Evolutionary conservation across 345 rosid genomes (phyloP), one percentile per base, ranked within the genome.

Genomic region (Cochlearia excelsa): DNA sequence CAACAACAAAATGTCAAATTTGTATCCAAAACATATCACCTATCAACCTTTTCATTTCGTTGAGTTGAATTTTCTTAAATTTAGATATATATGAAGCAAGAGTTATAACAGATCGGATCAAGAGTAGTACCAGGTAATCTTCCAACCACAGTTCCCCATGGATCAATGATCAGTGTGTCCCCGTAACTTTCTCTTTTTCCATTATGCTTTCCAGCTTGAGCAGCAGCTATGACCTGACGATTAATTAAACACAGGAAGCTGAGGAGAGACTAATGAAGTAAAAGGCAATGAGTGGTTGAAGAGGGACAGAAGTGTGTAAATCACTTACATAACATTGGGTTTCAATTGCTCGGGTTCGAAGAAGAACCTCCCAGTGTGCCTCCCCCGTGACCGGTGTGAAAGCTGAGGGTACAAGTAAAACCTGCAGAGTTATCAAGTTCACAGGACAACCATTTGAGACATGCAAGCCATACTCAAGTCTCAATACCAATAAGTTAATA

Each of bases 291-390:
- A 40, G 31, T 40, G 16, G 44, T 54, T 33, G 54, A 61, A 48
- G 50, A 54, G 30, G 33, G 45, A 63, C 46, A 47, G 31, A 41
- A 26, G 46, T 42, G 26, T 41, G 41, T 7, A 44, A 16, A 33
- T 54, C 38, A 60, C 84, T 59, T 83, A 92, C 95, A 74, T 88
- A 92, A 78, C 96, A 88, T 57, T 92, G 98, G 26, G 98, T 92
- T 79, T 92, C 95, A 33, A 92, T 80, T 45, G 98, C 98, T 38
- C 91, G 81, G 57, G 96, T 84, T 66, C 96, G 84, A 45, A 92
- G 98, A 47, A 88, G 85, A 78, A 86, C 69, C 74, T 92, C 96
- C 98, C 98, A 92, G 71, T 92, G 98, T 50, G 96, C 96, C 69
- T 80, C 72, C 47, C 95, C 98, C 4, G 98, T 88, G 52, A 79